These are phyloP conservation scores for Asterella californica DNA, from an alignment of 225 moss, liverwort and hornwort species.

Conservation along the genomic window DNA sequence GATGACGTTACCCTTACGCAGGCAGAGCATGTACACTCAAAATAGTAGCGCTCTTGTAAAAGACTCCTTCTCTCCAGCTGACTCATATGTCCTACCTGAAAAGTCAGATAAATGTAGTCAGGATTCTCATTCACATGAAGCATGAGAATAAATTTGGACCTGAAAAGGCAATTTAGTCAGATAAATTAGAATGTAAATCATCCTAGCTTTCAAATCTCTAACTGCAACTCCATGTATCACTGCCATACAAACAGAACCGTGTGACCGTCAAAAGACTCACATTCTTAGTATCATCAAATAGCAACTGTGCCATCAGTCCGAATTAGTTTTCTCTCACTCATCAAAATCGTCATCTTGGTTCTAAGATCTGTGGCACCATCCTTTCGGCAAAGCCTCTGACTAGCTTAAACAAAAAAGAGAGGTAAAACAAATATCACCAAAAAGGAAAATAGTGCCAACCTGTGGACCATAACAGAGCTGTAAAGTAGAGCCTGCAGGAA, in stretches of 20 bases:
- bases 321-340: background rate
- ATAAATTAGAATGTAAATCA: no score
- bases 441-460: conserved; percentile 23
- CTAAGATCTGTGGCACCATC: background rate
- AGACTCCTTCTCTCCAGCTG: conserved; percentile 29
- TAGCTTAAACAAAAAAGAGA: no score
- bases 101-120: background rate
- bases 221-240: background rate
- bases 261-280: no score
- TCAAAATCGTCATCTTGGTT: background rate
- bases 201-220: no score
- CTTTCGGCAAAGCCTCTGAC: no score
- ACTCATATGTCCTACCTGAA: conserved; percentile 34
- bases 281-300: no score
- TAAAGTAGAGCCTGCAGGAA: conserved; percentile 24
- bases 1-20: conserved; percentile 28
- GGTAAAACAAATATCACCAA: background rate
- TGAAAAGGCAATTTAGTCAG: no score
- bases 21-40: conserved; percentile 35
- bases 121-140: background rate
- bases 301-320: no score
- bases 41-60: conserved; percentile 30
- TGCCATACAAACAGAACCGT: background rate
- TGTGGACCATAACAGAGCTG: conserved; percentile 49
- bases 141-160: no score